Percentiles rank a stretch among this genome's conserved stretches.
These are phyloP conservation scores for Thuja plicata DNA, from an alignment of 83 land plant genomes.

Conservation along the genomic window DNA sequence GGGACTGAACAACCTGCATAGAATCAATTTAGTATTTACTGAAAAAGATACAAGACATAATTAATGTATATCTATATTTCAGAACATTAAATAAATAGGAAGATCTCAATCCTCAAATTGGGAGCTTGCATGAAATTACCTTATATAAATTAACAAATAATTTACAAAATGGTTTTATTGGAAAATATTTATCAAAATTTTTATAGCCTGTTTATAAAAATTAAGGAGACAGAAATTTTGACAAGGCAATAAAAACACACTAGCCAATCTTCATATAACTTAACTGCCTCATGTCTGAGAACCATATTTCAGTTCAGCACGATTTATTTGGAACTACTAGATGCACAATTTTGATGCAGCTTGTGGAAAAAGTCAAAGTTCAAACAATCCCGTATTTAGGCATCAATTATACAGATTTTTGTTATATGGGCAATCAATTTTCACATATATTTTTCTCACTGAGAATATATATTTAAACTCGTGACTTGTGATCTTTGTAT, in stretches of 20 bases:
- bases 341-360: background rate
- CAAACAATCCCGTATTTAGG: background rate
- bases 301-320: background rate
- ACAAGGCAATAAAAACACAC: background rate
- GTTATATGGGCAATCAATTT: background rate
- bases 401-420: background rate
- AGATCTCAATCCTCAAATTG: background rate
- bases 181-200: background rate
- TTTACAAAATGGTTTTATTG: background rate
- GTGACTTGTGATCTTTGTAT: background rate
- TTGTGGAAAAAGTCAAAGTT: background rate
- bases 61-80: background rate
- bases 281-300: background rate
- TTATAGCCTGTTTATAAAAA: background rate
- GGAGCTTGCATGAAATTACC: background rate
- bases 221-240: background rate
- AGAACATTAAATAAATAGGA: background rate
- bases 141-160: background rate
- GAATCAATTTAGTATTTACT: background rate
- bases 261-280: background rate
- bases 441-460: background rate
- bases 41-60: background rate
- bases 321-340: background rate
- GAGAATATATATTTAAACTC: background rate
- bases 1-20: conserved; percentile 76